phyloP scores from a whole-genome alignment of 2,329 filamentous ascomycete species.

The Coniochaeta hoffmannii region DNA sequence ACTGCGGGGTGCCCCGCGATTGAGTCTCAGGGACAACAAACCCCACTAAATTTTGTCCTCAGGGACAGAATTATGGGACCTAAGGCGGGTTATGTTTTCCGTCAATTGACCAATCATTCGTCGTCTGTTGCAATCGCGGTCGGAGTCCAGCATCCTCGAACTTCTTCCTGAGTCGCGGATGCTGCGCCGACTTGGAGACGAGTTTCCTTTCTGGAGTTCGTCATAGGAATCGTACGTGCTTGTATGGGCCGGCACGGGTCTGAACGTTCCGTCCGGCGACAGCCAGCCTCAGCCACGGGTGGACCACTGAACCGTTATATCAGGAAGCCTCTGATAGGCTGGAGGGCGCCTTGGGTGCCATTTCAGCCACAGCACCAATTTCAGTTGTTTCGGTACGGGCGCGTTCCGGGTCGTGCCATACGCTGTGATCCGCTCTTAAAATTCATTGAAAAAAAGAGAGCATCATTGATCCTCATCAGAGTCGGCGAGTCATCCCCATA shows the following conservation, averaged over 20 bases:
- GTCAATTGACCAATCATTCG: background rate
- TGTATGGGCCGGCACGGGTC: background rate
- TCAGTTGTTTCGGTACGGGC: too few relatives aligned
- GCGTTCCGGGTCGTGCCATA: too few relatives aligned
- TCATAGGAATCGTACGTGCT: background rate
- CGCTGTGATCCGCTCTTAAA: too few relatives aligned
- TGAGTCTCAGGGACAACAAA: background rate
- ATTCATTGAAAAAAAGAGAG: too few relatives aligned
- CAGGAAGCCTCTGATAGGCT: too few relatives aligned
- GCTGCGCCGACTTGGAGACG: background rate
- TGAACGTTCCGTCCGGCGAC: background rate
- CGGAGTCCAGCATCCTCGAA: background rate
- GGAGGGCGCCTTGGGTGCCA: too few relatives aligned
- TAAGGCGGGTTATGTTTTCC: constrained; percentile 1
- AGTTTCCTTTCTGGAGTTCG: background rate
- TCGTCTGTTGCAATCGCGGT: background rate
- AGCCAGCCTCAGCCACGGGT: too few relatives aligned
- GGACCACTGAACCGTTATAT: too few relatives aligned
- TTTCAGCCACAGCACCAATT: too few relatives aligned
- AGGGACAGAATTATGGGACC: background rate
- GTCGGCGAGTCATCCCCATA: too few relatives aligned
- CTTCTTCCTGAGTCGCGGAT: background rate
- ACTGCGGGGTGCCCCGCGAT: background rate
- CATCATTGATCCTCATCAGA: too few relatives aligned
- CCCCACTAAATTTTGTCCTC: background rate